phyloP scores from a whole-genome alignment of 2,329 filamentous ascomycete genomes.

The Botrytis medusae region DNA sequence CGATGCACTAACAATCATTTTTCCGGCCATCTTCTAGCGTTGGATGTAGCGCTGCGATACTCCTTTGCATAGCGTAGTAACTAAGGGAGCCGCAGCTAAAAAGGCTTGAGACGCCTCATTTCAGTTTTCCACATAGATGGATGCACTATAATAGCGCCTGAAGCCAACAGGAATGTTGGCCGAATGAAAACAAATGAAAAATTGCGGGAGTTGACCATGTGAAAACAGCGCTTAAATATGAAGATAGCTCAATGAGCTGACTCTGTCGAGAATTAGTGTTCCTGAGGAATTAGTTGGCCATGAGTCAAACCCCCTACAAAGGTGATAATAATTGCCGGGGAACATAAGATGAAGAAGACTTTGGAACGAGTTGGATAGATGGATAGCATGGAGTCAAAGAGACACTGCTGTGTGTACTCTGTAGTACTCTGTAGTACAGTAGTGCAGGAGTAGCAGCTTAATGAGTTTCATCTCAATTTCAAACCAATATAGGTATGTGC shows the following conservation, averaged over 20 bases:
- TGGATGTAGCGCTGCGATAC: neutral
- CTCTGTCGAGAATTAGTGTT: neutral
- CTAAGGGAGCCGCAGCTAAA: neutral
- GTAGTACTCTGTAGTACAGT: neutral
- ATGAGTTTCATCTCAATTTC: slow-evolving; percentile 4
- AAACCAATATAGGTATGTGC: neutral
- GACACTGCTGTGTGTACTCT: neutral
- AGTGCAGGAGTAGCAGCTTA: neutral
- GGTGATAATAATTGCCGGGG: neutral
- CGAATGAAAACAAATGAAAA: neutral
- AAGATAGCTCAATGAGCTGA: neutral
- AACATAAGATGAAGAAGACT: neutral
- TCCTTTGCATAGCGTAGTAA: neutral
- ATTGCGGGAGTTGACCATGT: neutral
- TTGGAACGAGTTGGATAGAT: neutral
- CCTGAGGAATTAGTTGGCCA: neutral
- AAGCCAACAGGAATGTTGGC: neutral
- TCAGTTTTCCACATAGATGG: neutral
- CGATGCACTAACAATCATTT: neutral
- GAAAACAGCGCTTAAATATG: neutral
- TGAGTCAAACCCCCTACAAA: neutral
- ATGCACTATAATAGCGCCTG: neutral
- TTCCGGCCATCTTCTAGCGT: neutral
- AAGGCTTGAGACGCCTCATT: neutral
- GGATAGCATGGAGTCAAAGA: neutral